These are phyloP conservation scores for Plenodomus biglobosus DNA, from an alignment of 2,329 filamentous ascomycete species.

Conservation along the genomic window DNA sequence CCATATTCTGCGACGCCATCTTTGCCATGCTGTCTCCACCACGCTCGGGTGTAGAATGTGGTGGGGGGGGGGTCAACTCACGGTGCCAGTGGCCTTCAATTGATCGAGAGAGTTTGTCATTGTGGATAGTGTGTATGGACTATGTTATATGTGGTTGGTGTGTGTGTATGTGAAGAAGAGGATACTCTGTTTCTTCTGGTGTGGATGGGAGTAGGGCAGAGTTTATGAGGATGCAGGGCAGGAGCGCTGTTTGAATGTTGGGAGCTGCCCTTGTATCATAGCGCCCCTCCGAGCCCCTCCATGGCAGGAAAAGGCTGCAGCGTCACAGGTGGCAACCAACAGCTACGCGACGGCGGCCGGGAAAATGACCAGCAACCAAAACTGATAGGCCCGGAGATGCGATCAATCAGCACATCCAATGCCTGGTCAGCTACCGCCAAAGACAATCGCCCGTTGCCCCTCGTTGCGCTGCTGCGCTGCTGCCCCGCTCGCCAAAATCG, in stretches of 20 bases:
- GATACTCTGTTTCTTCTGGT: conserved; percentile 2
- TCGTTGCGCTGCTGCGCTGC: conserved; percentile 12
- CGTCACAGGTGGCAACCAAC: conserved; percentile 42
- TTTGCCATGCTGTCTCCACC: conserved; percentile 5
- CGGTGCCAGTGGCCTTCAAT: conserved; percentile 94
- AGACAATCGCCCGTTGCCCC: conserved; percentile 9
- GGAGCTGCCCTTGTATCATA: conserved; percentile 23
- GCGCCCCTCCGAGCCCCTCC: conserved; percentile 27
- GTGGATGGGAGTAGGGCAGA: conserved; percentile 6
- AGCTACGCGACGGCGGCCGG: conserved; percentile 22
- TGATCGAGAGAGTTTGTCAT: conserved; percentile 95
- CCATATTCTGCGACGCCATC: conserved; percentile 6
- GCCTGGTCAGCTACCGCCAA: background rate
- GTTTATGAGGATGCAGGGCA: conserved; percentile 22
- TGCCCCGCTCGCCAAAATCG: conserved; percentile 5
- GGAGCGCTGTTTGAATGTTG: conserved; percentile 17
- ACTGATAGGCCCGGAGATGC: background rate
- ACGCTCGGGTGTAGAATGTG: background rate
- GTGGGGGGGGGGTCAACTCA: conserved; percentile 60
- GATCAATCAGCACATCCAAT: background rate
- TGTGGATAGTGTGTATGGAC: conserved; percentile 17
- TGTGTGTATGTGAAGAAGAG: conserved; percentile 18
- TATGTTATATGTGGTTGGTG: conserved; percentile 4
- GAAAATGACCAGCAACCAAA: conserved; percentile 24
- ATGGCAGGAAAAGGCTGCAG: conserved; percentile 30